phyloP scores from a whole-genome alignment of 2,329 filamentous ascomycete genomes.

The Cytospora chrysosperma region DNA sequence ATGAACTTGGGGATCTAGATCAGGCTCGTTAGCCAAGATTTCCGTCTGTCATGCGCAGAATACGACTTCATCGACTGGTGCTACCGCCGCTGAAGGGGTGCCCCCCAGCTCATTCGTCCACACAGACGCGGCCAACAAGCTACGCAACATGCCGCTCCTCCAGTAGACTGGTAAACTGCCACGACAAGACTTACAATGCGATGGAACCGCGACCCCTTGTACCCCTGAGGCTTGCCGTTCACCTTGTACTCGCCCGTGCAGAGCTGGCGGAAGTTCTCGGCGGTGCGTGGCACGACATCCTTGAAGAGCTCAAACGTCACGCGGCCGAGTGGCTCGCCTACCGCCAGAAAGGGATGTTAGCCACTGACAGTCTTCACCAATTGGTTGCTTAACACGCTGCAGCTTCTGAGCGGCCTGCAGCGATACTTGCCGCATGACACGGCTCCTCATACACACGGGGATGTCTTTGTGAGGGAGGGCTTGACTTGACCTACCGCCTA shows the following conservation, averaged over 20 bases:
- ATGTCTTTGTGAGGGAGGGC: background rate
- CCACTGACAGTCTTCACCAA: background rate
- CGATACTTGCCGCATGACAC: background rate
- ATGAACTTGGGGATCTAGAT: slow-evolving; percentile 89
- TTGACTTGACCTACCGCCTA: slow-evolving; percentile 61
- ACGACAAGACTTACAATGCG: slow-evolving; percentile 66
- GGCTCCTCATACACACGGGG: background rate
- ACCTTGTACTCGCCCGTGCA: slow-evolving; percentile 92
- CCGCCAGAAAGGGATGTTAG: background rate
- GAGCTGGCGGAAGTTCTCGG: slow-evolving; percentile 96
- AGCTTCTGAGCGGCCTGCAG: background rate
- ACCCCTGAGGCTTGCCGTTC: slow-evolving; percentile 78
- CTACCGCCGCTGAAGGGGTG: background rate
- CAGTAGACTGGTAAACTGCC: background rate
- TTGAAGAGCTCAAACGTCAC: slow-evolving; percentile 90
- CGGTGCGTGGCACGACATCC: slow-evolving; percentile 79
- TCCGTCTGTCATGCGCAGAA: no score
- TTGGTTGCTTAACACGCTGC: background rate
- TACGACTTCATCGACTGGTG: background rate
- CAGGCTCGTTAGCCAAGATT: background rate
- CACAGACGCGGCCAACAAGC: no score
- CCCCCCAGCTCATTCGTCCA: background rate
- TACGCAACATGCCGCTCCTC: background rate
- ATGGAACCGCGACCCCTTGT: slow-evolving; percentile 94
- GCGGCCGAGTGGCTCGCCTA: slow-evolving; percentile 81